phyloP scores from a whole-genome alignment of 805 yeast species.

The Metschnikowia borealis region DNA sequence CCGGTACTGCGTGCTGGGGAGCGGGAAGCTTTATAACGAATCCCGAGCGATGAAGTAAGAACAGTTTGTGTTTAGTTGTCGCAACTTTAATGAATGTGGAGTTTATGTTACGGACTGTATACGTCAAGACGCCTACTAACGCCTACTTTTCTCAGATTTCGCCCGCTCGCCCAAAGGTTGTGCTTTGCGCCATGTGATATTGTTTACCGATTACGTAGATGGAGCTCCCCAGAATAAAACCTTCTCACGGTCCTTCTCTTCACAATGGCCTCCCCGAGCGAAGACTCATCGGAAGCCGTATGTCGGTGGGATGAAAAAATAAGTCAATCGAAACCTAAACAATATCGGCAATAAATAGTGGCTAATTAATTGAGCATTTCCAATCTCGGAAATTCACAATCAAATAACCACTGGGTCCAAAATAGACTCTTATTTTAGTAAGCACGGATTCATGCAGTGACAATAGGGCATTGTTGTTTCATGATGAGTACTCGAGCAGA shows the following conservation, averaged over 20 bases:
- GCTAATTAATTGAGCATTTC: not conserved
- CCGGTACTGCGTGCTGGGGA: not conserved
- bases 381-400: not conserved
- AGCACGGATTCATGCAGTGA: not conserved
- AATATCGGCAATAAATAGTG: not conserved
- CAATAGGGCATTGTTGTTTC: not conserved
- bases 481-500: not conserved
- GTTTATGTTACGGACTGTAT: conserved; percentile 1
- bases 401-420: not conserved
- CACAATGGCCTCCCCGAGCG: not conserved
- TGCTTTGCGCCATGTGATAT: not conserved
- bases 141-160: conserved; percentile 1
- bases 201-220: not conserved
- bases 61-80: not conserved
- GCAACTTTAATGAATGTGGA: conserved; percentile 1
- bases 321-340: not conserved
- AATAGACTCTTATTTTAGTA: not conserved
- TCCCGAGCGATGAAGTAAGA: not conserved
- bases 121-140: not conserved
- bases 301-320: not conserved
- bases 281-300: not conserved
- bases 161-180: not conserved
- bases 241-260: not conserved
- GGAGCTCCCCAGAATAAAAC: not conserved
- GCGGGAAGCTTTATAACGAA: not conserved